A percentile compares a stretch with the other conserved stretches of the same genome.
phyloP scores from a whole-genome alignment of 139 green algal species.

The Asterochloris erici region DNA sequence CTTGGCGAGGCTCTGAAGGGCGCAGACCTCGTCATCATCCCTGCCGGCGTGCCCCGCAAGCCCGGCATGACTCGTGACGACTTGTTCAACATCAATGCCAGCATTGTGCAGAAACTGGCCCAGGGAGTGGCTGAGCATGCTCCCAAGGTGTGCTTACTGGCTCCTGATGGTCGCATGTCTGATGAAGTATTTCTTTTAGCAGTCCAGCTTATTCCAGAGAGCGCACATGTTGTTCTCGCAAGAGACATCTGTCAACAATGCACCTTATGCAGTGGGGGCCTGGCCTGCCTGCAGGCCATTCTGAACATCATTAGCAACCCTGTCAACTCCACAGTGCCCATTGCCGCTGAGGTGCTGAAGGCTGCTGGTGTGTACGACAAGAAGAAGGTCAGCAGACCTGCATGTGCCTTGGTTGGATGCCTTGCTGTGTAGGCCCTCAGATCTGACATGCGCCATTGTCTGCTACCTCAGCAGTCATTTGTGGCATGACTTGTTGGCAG shows the following conservation, averaged over 20 bases:
- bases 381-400: constrained; percentile 27
- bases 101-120: constrained; percentile 89
- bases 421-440: too few relatives aligned
- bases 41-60: constrained; percentile 92
- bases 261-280: background rate
- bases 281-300: constrained; percentile 34
- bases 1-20: constrained; percentile 77
- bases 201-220: background rate
- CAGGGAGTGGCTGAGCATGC: constrained; percentile 74
- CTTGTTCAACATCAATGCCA: constrained; percentile 98
- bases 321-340: constrained; percentile 98
- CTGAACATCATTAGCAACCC: constrained; percentile 95
- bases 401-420: background rate
- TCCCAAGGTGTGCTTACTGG: constrained; percentile 56
- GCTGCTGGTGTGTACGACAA: constrained; percentile 69
- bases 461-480: too few relatives aligned
- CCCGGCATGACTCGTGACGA: constrained; percentile 99
- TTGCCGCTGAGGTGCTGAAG: constrained; percentile 93
- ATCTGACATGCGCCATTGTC: too few relatives aligned
- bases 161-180: background rate
- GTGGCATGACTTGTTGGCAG: too few relatives aligned
- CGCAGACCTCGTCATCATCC: constrained; percentile 93
- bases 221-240: background rate
- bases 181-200: background rate
- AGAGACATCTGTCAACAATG: background rate